Percentiles rank a stretch among this genome's conserved stretches.
Evolutionary conservation across 148 eudicot genomes (phyloP).

Genomic region (Cornus controversa): DNA sequence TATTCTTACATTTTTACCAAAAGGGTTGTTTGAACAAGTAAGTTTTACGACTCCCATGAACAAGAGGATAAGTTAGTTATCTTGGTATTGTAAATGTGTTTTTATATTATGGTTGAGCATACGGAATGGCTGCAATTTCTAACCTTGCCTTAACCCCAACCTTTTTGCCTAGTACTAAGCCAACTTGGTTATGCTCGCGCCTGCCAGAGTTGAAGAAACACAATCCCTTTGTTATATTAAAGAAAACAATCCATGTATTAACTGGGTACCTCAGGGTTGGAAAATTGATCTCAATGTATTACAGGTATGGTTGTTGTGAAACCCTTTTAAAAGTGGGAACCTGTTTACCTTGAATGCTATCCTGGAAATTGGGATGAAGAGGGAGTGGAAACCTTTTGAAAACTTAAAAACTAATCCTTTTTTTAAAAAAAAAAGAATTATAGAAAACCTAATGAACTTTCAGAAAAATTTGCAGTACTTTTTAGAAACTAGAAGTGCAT

Average conservation of each 20-base stretch:
- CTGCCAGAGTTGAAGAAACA: neutral
- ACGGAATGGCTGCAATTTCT: neutral
- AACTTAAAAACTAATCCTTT: neutral
- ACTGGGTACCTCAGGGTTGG: neutral
- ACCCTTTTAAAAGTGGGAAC: neutral
- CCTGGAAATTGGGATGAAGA: neutral
- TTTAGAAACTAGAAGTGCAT: no score
- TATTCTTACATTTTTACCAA: constrained; percentile 69
- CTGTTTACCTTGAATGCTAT: neutral
- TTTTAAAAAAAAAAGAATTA: neutral
- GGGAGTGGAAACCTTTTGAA: neutral
- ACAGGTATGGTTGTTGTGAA: neutral
- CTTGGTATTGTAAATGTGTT: neutral
- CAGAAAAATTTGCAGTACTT: neutral
- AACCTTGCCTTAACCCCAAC: neutral
- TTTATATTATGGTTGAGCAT: neutral
- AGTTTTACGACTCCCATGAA: neutral
- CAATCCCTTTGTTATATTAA: neutral
- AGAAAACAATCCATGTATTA: neutral
- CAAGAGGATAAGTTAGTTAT: no score
- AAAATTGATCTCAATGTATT: neutral
- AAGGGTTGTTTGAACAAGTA: constrained; percentile 94
- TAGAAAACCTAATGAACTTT: neutral
- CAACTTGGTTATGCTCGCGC: neutral
- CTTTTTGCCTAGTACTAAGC: neutral